phyloP scores from a whole-genome alignment of 164 flowering plant genomes.

The Euptelea pleiosperma region DNA sequence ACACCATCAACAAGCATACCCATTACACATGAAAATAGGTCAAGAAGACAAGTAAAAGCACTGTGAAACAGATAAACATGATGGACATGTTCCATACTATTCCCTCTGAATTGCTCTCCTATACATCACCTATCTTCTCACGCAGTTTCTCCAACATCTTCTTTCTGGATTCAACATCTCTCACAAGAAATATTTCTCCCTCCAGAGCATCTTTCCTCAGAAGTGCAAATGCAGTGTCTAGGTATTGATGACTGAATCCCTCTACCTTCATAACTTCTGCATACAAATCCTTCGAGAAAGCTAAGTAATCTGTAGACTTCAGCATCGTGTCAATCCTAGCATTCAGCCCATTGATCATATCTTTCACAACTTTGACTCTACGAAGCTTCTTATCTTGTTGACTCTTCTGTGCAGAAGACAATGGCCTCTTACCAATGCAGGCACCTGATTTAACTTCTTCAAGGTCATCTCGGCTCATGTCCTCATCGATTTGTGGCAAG shows the following conservation, averaged over 20 bases:
- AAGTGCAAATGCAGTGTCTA: conserved; percentile 12
- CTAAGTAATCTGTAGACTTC: conserved; percentile 2
- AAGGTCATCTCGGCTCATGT: no score
- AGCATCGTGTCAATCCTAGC: not conserved
- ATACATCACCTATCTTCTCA: no score
- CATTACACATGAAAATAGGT: no score
- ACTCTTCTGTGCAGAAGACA: not conserved
- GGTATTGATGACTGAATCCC: conserved; percentile 9
- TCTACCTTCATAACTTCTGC: conserved; percentile 15
- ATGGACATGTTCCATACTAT: no score
- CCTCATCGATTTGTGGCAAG: no score
- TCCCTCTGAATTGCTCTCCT: no score
- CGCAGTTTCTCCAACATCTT: conserved; percentile 10
- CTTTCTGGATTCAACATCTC: conserved; percentile 6
- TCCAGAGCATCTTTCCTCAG: conserved; percentile 8
- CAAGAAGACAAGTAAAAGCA: no score
- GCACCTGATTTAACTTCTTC: no score
- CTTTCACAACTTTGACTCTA: conserved; percentile 3
- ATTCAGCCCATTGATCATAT: conserved; percentile 6
- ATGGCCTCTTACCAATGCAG: no score
- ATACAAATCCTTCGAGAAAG: conserved; percentile 9
- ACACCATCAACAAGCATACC: no score
- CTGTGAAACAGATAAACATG: no score
- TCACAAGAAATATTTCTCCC: conserved; percentile 15
- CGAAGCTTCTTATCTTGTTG: conserved; percentile 4